Evolutionary conservation across 306 rosid species (phyloP), one percentile per base, ranked within the genome.

Genomic region (Vigna mungo): DNA sequence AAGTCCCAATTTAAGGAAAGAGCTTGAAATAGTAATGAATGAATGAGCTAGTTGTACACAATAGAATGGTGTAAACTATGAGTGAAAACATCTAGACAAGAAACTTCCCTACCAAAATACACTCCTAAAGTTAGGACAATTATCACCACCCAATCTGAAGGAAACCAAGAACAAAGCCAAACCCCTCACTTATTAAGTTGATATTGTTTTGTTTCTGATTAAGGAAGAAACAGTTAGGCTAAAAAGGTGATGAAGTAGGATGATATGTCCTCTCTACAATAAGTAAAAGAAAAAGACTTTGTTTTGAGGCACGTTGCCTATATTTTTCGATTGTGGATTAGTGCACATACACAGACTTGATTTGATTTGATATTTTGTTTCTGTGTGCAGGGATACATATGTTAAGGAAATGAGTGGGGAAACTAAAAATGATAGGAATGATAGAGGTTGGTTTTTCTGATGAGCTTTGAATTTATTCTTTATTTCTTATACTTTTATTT

Each of bases 381-480:
- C 75, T 70, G 54, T 71, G 76, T 63, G 23, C 84, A 96, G 98
- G 87, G 99, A 96, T 75, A 96, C 99, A n/a, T 96, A 87, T 80
- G 85, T 92, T 34, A 96, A 86, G 79, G 89, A 88, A 60, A 90
- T 92, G 98, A 85, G 85, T 12, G 97, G 97, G 74, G 99, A 96
- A 69, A 91, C 88, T 71, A 91, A 89, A 87, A 96, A 96, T 83
- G 96, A 96, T 76, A 88, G 99, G 76, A 96, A 96, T 64, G 99
- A 96, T 78, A 89, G 98, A 92, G 99, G 99, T 96, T 84, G 71
- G 86, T 80, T 63, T 36, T 76, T 77, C 65, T 12, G 9, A 13
- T 25, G 17, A 65, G 60, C 46, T 75, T 52, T 20, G 69, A 66
- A 59, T 86, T 71, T 65, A 51, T 71, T 64, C 52, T 67, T 76